A percentile compares a stretch with the other conserved stretches of the same genome.
Conservation (phyloP, 2,329 filamentous ascomycete species). For the Colletotrichum eremochloae region DNA sequence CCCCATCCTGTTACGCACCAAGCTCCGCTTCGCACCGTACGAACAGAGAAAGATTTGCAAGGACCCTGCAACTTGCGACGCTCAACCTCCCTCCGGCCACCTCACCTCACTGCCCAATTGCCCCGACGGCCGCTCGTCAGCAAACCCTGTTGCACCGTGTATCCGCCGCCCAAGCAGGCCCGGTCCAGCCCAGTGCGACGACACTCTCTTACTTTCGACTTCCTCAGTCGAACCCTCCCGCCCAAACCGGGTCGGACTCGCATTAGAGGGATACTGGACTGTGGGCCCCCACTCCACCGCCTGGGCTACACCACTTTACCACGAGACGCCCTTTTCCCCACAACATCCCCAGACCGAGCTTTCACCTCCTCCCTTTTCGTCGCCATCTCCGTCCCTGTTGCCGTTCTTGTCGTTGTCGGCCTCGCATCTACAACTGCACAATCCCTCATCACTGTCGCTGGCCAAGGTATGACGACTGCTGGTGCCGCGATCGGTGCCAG, state of each 20-base stretch:
- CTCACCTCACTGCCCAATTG: conserved; percentile 22
- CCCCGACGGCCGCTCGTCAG: conserved; percentile 36
- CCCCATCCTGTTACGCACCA: conserved; percentile 27
- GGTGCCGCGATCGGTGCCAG: conserved; percentile 48
- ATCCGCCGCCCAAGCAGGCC: conserved; percentile 30
- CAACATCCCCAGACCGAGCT: conserved; percentile 43
- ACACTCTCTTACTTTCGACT: neutral
- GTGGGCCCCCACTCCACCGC: conserved; percentile 42
- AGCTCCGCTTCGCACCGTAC: conserved; percentile 18
- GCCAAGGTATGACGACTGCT: conserved; percentile 44
- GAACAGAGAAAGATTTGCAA: conserved; percentile 16
- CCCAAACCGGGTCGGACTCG: conserved; percentile 36
- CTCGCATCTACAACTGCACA: conserved; percentile 19
- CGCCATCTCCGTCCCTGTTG: conserved; percentile 31
- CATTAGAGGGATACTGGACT: conserved; percentile 39
- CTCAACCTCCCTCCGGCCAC: conserved; percentile 20
- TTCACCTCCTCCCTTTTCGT: conserved; percentile 41
- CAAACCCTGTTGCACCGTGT: conserved; percentile 36
- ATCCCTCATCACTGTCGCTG: conserved; percentile 33
- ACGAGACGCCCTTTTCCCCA: conserved; percentile 42
- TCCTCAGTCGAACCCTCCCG: conserved; percentile 5
- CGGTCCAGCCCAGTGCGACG: conserved; percentile 38
- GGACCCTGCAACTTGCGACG: conserved; percentile 7
- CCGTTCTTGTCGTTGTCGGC: conserved; percentile 32
- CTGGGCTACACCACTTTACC: conserved; percentile 42